phyloP scores from a whole-genome alignment of 805 yeast species.

The Candida stauntonica region DNA sequence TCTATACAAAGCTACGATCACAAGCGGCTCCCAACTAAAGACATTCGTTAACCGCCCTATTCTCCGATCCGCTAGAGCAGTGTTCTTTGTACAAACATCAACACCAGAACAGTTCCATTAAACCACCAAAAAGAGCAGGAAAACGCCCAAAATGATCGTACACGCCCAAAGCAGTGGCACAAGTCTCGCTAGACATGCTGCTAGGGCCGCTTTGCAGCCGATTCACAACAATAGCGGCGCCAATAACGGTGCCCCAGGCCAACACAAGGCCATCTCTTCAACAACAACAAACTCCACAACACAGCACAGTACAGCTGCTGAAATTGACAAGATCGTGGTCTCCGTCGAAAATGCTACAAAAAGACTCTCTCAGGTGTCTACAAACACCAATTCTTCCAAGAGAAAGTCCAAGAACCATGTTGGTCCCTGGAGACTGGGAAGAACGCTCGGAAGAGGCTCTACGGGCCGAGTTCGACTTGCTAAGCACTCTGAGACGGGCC shows the following conservation, averaged over 20 bases:
- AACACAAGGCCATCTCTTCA: conserved; percentile 13
- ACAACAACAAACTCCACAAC: neutral
- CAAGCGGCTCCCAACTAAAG: conserved; percentile 2
- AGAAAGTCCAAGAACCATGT: conserved; percentile 35
- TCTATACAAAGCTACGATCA: neutral
- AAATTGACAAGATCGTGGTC: conserved; percentile 28
- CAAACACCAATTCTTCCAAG: conserved; percentile 28
- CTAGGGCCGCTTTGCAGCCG: conserved; percentile 15
- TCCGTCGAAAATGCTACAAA: conserved; percentile 30
- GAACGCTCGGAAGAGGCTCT: conserved; percentile 94
- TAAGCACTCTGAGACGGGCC: conserved; percentile 75
- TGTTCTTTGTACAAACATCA: too few relatives aligned
- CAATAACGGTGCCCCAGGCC: neutral
- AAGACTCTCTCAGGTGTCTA: conserved; percentile 26
- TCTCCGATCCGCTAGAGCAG: too few relatives aligned
- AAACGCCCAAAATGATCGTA: conserved; percentile 1
- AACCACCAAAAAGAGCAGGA: neutral
- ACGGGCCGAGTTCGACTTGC: conserved; percentile 94
- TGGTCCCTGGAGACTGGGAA: conserved; percentile 96
- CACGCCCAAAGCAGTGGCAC: conserved; percentile 6
- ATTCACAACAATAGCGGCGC: neutral
- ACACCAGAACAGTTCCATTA: neutral
- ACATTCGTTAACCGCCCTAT: conserved; percentile 2
- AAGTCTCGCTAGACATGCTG: conserved; percentile 26
- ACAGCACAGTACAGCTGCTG: conserved; percentile 10